A percentile compares a stretch with the other conserved stretches of the same genome.
phyloP scores from a whole-genome alignment of 2,329 filamentous ascomycete species.

The Aspergillus sp. region DNA sequence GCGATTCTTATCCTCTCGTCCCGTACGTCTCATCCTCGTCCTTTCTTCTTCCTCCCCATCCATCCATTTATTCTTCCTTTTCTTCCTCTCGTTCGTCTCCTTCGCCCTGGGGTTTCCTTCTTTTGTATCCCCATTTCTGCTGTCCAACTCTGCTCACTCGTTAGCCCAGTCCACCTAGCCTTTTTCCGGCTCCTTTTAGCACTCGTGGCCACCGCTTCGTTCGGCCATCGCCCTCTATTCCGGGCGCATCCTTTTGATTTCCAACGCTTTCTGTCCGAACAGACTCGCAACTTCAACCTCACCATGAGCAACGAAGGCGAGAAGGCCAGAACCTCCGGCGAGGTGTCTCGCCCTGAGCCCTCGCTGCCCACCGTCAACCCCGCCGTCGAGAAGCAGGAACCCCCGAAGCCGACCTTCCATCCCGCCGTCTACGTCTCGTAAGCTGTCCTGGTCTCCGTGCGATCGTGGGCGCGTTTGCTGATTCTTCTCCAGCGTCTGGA shows the following conservation, averaged over 20 bases:
- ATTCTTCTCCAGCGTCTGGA: conserved; percentile 62
- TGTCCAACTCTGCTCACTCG: conserved; percentile 12
- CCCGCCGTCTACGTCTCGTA: conserved; percentile 76
- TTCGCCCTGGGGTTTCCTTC: conserved; percentile 5
- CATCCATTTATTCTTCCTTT: conserved; percentile 3
- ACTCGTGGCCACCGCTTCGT: conserved; percentile 37
- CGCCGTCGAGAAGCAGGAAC: conserved; percentile 59
- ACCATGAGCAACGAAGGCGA: conserved; percentile 60
- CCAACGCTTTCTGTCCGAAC: conserved; percentile 37
- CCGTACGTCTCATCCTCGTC: conserved; percentile 1
- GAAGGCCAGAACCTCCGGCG: conserved; percentile 75
- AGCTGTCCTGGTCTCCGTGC: conserved; percentile 9
- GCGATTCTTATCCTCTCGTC: not conserved
- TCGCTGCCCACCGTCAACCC: conserved; percentile 76
- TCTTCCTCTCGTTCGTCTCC: conserved; percentile 1
- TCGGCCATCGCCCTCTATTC: conserved; percentile 32
- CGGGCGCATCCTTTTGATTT: conserved; percentile 41
- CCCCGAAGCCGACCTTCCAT: conserved; percentile 58
- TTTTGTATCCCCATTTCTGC: conserved; percentile 4
- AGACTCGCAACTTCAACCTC: conserved; percentile 26
- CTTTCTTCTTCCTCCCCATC: conserved; percentile 2
- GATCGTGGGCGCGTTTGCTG: conserved; percentile 5
- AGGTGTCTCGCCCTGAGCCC: conserved; percentile 38
- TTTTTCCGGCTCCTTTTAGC: conserved; percentile 17
- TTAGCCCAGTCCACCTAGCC: conserved; percentile 9